phyloP scores from a whole-genome alignment of 2,329 filamentous ascomycete species.

The Intubia oerlemansii region DNA sequence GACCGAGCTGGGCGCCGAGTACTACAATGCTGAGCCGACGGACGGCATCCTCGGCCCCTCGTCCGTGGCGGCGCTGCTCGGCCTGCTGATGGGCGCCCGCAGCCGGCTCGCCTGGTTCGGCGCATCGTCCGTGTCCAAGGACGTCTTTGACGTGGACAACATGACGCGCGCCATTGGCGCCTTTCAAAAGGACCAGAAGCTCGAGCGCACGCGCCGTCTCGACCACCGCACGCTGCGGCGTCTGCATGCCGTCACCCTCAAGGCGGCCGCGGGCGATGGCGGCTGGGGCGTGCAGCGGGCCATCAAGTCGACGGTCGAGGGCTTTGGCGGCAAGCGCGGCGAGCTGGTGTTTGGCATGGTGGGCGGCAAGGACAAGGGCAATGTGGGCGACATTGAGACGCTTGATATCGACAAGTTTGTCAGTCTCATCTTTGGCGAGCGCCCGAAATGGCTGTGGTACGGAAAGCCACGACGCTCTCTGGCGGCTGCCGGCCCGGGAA shows the following conservation, averaged over 20 bases:
- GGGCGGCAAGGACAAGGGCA: conserved; percentile 64
- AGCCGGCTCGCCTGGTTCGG: conserved; percentile 75
- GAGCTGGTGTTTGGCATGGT: conserved; percentile 95
- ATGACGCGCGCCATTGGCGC: conserved; percentile 69
- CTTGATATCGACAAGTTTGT: conserved; percentile 72
- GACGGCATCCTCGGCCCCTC: conserved; percentile 86
- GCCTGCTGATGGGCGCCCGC: conserved; percentile 71
- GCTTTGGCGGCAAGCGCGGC: conserved; percentile 80
- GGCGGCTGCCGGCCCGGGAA: no score
- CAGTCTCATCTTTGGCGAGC: conserved; percentile 56
- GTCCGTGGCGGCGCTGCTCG: conserved; percentile 71
- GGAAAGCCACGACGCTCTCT: conserved; percentile 71
- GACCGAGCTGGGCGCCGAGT: conserved; percentile 77
- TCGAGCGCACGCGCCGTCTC: conserved; percentile 56
- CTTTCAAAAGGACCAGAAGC: conserved; percentile 77
- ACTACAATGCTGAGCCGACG: conserved; percentile 79
- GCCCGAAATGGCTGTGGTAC: conserved; percentile 84
- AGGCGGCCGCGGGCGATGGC: conserved; percentile 70
- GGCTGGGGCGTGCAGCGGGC: conserved; percentile 84
- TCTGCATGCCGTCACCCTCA: conserved; percentile 67
- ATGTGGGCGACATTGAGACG: conserved; percentile 83
- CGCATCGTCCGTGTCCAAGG: conserved; percentile 61
- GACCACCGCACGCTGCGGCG: conserved; percentile 67
- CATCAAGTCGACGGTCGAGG: conserved; percentile 86
- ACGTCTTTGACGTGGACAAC: conserved; percentile 67